Conservation (phyloP, 2,329 filamentous ascomycete genomes). For the Colletotrichum neosansevieriae region DNA sequence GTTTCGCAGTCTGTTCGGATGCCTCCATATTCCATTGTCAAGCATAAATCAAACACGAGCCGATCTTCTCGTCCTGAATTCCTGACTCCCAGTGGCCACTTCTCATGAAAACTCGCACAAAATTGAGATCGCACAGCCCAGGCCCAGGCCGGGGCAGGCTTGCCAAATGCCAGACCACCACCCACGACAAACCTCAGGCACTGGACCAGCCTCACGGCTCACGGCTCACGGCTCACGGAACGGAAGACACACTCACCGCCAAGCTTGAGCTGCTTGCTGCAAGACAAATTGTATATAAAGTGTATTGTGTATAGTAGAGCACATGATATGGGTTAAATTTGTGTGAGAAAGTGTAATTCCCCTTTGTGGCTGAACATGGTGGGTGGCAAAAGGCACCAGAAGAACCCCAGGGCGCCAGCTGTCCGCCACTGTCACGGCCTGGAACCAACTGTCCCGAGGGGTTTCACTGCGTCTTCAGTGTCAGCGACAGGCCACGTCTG, state of each 20-base stretch:
- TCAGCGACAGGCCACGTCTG: conserved; percentile 33
- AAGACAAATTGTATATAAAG: no score
- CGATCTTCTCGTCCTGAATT: conserved; percentile 4
- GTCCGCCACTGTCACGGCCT: conserved; percentile 17
- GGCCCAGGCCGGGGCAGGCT: conserved; percentile 21
- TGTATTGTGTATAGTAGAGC: no score
- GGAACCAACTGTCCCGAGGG: conserved; percentile 31
- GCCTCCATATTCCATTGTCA: conserved; percentile 30
- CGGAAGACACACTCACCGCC: conserved; percentile 28
- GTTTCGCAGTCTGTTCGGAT: conserved; percentile 34
- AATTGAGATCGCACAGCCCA: neutral
- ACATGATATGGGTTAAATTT: no score
- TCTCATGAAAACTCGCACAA: conserved; percentile 10
- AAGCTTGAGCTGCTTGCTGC: conserved; percentile 10
- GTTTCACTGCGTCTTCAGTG: conserved; percentile 32
- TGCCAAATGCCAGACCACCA: conserved; percentile 26
- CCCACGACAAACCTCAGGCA: neutral
- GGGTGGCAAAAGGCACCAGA: no score
- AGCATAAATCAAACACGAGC: conserved; percentile 37
- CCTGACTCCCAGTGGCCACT: conserved; percentile 18
- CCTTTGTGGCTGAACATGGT: no score
- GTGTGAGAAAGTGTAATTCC: no score
- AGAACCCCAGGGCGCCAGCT: neutral
- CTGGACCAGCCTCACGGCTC: no score
- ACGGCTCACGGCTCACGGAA: neutral